These are phyloP conservation scores for Taphrina communis DNA, from an alignment of 1,139 yeast species.

Conservation along the genomic window DNA sequence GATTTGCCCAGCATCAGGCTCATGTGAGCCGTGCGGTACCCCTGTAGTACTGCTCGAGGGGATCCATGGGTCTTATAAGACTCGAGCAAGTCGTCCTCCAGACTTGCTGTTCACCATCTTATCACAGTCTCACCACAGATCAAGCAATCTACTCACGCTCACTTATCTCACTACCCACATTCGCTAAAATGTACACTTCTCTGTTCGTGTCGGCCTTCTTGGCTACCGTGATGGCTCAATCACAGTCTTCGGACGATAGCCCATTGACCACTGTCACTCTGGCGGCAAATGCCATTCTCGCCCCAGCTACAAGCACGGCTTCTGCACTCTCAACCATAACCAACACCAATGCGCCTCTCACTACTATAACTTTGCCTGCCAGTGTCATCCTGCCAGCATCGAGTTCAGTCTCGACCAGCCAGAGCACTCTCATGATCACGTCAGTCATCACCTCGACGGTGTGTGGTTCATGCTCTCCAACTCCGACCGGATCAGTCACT, in stretches of 20 bases:
- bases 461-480: constrained; percentile 12
- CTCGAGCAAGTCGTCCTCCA: not conserved
- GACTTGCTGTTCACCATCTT: not conserved
- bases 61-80: constrained; percentile 1
- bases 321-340: constrained; percentile 22
- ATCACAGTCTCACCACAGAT: not conserved
- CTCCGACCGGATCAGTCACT: constrained; percentile 10
- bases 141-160: constrained; percentile 15
- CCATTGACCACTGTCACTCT: constrained; percentile 35
- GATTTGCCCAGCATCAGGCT: constrained; percentile 21
- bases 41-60: constrained; percentile 7
- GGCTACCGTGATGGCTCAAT: constrained; percentile 27
- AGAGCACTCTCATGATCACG: constrained; percentile 10
- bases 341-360: constrained; percentile 17
- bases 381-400: constrained; percentile 5
- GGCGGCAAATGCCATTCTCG: constrained; percentile 17
- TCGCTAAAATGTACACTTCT: constrained; percentile 29
- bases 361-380: constrained; percentile 26
- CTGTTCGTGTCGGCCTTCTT: constrained; percentile 26
- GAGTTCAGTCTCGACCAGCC: constrained; percentile 10
- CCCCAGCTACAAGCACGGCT: constrained; percentile 14
- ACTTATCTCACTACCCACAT: constrained; percentile 10
- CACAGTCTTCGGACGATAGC: constrained; percentile 3
- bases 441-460: constrained; percentile 24
- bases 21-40: not conserved